Base-by-base conservation (phyloP, 345 rosid genomes). In the Raphanus sativus region DNA sequence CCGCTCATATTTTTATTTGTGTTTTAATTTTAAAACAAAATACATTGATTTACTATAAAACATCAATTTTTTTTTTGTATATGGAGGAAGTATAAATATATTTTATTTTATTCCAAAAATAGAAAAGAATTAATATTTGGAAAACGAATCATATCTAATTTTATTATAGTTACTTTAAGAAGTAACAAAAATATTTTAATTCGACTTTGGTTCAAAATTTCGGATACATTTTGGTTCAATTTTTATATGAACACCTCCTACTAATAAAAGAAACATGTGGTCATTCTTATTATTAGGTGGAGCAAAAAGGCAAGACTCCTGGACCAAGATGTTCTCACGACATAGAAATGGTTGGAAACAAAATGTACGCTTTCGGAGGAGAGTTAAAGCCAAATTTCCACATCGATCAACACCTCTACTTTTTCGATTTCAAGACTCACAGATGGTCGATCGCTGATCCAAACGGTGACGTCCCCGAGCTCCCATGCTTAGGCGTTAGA, bases 281-380 rank as follows among this genome's bases (percentile, higher is more conserved):
- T 50, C 45, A 42, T 5, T 61, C 5, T 50, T 33, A 24, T 69
- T 30, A 9, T 61, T 48, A 77, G 80, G 67, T 77, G 63, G 62
- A 70, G 58, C 80, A 77, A 69, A 60, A 70, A 26, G 38, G 48
- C n/a, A 52, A 38, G 3, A 38, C 4, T 34, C 80, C 80, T 32
- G 80, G 75, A 34, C 75, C 67, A 62, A 70, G 80, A 52, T 69
- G 70, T 24, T 69, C 80, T 1, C 75, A 77, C 29, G 70, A 69
- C 34, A 77, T 77, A 52, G 65, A 75, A 8, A 48, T 52, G 70
- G 75, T 70, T 63, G 75, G 80, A n/a, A 28, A 77, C 29, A 77
- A 77, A 63, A 54, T 70, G 64, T 77, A 70, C 5, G 62, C 75
- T 32, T 77, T 77, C 13, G 80, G 80, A 34, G 80, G 80, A 52